Evolutionary conservation across 2,329 filamentous ascomycete species (phyloP).

Genomic region (Ophiosphaerella narmari): DNA sequence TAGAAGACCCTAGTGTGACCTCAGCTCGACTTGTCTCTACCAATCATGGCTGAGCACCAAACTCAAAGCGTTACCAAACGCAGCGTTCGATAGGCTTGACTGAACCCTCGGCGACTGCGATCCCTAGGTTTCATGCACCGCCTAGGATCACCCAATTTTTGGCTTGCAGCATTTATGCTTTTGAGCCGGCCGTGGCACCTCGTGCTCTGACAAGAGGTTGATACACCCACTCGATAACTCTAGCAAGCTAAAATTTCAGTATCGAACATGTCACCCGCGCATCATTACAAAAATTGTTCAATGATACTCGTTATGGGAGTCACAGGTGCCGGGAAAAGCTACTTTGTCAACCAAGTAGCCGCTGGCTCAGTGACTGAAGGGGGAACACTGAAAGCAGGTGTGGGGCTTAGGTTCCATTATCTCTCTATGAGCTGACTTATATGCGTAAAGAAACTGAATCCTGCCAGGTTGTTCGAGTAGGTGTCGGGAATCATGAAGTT

Average conservation of each 20-base stretch:
- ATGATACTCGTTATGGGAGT: slow-evolving; percentile 40
- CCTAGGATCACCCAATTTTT: no score
- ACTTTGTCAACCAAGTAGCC: slow-evolving; percentile 34
- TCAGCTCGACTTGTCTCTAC: no score
- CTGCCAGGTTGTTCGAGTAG: slow-evolving; percentile 12
- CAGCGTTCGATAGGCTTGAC: no score
- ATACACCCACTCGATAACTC: no score
- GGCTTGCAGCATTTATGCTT: no score
- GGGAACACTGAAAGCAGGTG: not conserved
- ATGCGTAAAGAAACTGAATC: not conserved
- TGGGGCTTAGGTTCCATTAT: not conserved
- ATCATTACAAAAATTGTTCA: not conserved
- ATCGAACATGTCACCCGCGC: not conserved
- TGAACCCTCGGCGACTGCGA: no score
- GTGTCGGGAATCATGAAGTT: slow-evolving; percentile 17
- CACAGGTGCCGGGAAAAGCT: slow-evolving; percentile 38
- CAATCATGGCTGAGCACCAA: no score
- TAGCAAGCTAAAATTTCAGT: not conserved
- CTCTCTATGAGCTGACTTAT: not conserved
- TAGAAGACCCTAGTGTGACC: no score
- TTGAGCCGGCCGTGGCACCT: no score
- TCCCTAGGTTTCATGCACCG: no score
- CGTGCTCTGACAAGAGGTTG: no score
- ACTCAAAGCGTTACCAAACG: no score
- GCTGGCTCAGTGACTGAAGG: slow-evolving; percentile 9